Base-by-base conservation (phyloP, 345 rosid genomes). In the Adansonia digitata region DNA sequence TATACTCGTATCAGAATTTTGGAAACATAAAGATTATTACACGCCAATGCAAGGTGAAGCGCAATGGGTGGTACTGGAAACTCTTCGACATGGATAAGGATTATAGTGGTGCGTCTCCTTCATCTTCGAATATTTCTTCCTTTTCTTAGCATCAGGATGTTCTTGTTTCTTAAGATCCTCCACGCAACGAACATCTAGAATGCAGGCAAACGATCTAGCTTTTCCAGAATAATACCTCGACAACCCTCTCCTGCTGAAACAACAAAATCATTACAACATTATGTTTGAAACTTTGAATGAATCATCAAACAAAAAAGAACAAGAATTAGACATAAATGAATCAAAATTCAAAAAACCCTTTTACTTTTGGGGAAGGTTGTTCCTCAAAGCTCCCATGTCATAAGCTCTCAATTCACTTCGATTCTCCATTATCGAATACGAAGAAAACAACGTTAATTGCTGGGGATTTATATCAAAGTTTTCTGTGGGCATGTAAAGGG, bases 191-290 rank as follows among this genome's bases (percentile, higher is more conserved):
- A 82, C 94, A 72, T 89, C 97, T 29, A 86, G 81, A 78, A 88
- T 86, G 88, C 97, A 86, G 2, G 76, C 56, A 73, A 81, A 91
- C 15, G 97, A 88, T 81, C 97, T 87, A 65, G 97, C 83, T 82
- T 87, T 91, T 75, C 87, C 97, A 5, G 93, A 85, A 69, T 91
- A 88, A 79, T 83, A 88, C 86, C 90, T 88, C 17, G 93, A 91
- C 83, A 93, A 78, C 72, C 94, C 94, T 77, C 89, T 90, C 85
- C 90, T 88, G 79, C 61, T 39, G 5, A 34, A 42, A 12, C 24
- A 53, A 7, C 34, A 31, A 31, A 1, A 22, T n/a, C n/a, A n/a
- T 5, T 14, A 18, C 7, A 0, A 1, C 13, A 53, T 59, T 5
- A 46, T 1, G 5, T 9, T 46, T 35, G 2, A 40, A 24, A 24